These are phyloP conservation scores for Thelephora ganbajun DNA, from an alignment of 768 basidiomycete genomes.

Conservation along the genomic window DNA sequence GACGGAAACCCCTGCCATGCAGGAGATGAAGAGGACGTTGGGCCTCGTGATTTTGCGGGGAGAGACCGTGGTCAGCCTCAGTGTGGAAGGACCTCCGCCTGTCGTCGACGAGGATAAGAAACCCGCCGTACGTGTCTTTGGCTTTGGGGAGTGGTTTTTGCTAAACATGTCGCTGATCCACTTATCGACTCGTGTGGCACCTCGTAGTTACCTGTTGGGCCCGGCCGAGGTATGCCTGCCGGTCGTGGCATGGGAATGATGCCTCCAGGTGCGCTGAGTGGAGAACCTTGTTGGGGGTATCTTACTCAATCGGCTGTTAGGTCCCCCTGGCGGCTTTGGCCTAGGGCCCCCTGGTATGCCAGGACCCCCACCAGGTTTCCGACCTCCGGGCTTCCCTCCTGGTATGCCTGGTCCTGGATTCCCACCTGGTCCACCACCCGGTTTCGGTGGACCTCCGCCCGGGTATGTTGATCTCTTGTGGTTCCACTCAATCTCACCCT, in stretches of 20 bases:
- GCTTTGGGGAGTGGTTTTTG: background rate
- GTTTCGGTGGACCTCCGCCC: conserved; percentile 71
- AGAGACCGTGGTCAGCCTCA: conserved; percentile 90
- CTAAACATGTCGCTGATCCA: no score
- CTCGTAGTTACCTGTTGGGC: conserved; percentile 65
- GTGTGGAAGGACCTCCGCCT: conserved; percentile 92
- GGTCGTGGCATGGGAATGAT: conserved; percentile 96
- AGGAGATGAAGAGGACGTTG: conserved; percentile 92
- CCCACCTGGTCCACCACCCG: conserved; percentile 50
- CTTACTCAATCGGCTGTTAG: background rate
- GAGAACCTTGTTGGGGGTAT: no score
- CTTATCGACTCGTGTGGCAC: background rate
- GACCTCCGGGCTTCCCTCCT: conserved; percentile 72
- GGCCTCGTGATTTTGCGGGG: conserved; percentile 96
- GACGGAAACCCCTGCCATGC: conserved; percentile 55
- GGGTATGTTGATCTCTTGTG: conserved; percentile 37
- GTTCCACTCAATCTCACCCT: background rate
- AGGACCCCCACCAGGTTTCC: conserved; percentile 75
- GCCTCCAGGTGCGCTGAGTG: conserved; percentile 51
- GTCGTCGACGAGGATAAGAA: conserved; percentile 83
- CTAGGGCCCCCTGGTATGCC: conserved; percentile 65
- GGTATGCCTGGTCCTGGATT: conserved; percentile 44
- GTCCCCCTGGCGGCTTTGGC: background rate
- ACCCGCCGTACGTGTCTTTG: conserved; percentile 39
- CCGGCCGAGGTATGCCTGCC: conserved; percentile 91